A percentile compares a stretch with the other conserved stretches of the same genome.
Evolutionary conservation across 176 grass and related monocot species (phyloP).

Genomic region (Luzula sylvatica): DNA sequence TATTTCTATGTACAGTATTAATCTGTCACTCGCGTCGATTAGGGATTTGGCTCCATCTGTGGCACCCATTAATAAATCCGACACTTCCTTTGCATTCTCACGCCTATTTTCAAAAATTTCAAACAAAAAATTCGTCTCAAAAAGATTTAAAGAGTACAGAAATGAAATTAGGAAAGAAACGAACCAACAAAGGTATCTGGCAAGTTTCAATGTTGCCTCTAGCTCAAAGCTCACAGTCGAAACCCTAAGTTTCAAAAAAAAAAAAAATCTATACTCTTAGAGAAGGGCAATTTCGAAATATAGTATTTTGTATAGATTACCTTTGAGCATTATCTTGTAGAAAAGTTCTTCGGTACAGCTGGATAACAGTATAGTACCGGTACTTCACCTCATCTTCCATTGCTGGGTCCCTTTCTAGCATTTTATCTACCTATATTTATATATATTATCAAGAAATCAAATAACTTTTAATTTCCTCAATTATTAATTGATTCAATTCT

Average conservation of each 20-base stretch:
- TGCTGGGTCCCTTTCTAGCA: slow-evolving; percentile 61
- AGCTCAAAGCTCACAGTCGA: slow-evolving; percentile 99
- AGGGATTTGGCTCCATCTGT: slow-evolving; percentile 97
- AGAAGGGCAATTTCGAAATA: not conserved
- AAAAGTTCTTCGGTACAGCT: slow-evolving; percentile 87
- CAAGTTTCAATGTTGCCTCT: slow-evolving; percentile 91
- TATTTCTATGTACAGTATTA: slow-evolving; percentile 93
- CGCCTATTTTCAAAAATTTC: slow-evolving; percentile 28
- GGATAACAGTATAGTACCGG: slow-evolving; percentile 88
- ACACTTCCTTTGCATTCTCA: slow-evolving; percentile 83
- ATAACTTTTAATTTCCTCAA: not conserved
- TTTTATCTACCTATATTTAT: slow-evolving; percentile 67
- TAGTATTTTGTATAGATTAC: slow-evolving; percentile 24
- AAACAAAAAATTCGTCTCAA: not conserved
- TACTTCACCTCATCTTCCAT: slow-evolving; percentile 99
- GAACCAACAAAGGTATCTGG: slow-evolving; percentile 92
- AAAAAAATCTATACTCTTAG: not conserved
- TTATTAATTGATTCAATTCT: slow-evolving; percentile 9
- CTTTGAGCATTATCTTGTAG: slow-evolving; percentile 98
- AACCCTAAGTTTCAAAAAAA: slow-evolving; percentile 50
- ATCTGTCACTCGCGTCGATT: slow-evolving; percentile 83
- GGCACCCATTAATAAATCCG: slow-evolving; percentile 93
- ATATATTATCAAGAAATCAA: too few relatives aligned
- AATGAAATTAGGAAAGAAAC: slow-evolving; percentile 2
- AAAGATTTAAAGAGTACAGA: not conserved